A percentile compares a stretch with the other conserved stretches of the same genome.
Conservation (phyloP, 1,284 basidiomycete species). For the Mycena sp. region DNA sequence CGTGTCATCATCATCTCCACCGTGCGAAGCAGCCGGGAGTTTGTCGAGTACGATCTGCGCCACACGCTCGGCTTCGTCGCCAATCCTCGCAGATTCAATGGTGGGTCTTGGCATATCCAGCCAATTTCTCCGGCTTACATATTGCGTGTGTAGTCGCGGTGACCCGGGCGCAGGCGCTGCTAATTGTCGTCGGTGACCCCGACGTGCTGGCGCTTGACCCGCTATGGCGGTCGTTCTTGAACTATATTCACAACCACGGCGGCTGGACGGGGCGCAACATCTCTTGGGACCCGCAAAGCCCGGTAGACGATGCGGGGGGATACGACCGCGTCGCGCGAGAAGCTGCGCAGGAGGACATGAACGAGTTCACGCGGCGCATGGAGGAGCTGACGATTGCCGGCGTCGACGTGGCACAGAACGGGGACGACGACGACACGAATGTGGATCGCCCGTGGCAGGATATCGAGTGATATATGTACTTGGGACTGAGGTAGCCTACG, state of each 20-base stretch:
- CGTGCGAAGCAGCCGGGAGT: conserved; percentile 67
- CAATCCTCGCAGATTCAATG: conserved; percentile 70
- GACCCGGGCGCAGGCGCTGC: conserved; percentile 64
- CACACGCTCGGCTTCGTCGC: conserved; percentile 62
- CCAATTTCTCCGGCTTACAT: background rate
- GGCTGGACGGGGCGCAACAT: conserved; percentile 61
- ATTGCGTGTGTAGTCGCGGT: conserved; percentile 58
- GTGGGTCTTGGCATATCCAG: conserved; percentile 41
- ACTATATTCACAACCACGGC: conserved; percentile 54
- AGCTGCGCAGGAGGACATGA: conserved; percentile 56
- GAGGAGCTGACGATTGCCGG: conserved; percentile 52
- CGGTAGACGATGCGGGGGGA: conserved; percentile 48
- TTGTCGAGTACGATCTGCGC: conserved; percentile 56
- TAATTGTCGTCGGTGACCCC: conserved; percentile 65
- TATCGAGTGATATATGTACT: conserved; percentile 42
- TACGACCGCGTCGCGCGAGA: conserved; percentile 49
- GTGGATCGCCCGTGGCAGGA: conserved; percentile 65
- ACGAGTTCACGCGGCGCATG: conserved; percentile 58
- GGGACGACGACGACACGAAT: conserved; percentile 50
- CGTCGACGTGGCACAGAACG: conserved; percentile 37
- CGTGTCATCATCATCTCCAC: conserved; percentile 74
- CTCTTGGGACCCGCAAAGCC: conserved; percentile 57
- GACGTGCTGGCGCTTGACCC: conserved; percentile 57
- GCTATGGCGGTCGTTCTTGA: conserved; percentile 63
- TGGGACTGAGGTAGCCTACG: too few species aligned